A percentile compares a stretch with the other conserved stretches of the same genome.
phyloP scores from a whole-genome alignment of 192 early-diverging fungal genomes.

The Gamsiella multidivaricata region DNA sequence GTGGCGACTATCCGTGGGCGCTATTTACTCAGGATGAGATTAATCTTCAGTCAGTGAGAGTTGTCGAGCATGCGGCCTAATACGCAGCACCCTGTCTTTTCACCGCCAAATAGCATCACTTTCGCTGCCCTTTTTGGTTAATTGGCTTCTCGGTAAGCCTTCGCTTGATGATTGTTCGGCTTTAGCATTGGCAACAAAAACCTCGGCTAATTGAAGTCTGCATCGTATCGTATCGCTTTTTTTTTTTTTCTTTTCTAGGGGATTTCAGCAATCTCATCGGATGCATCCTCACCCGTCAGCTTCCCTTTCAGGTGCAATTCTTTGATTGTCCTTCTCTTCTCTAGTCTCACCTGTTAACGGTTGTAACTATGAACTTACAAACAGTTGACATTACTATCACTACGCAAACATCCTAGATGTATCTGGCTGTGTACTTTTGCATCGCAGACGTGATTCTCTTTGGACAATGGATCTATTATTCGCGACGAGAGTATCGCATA shows the following conservation, averaged over 20 bases:
- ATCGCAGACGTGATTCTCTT: conserved; percentile 53
- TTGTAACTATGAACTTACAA: too few species aligned
- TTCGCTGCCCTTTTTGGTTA: conserved; percentile 67
- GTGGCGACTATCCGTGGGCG: too few species aligned
- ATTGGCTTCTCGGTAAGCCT: conserved; percentile 68
- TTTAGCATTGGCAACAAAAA: not conserved
- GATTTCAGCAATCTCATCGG: conserved; percentile 79
- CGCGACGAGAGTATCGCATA: conserved; percentile 18
- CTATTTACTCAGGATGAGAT: too few species aligned
- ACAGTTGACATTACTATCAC: too few species aligned
- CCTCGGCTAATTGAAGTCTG: too few species aligned
- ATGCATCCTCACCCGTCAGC: conserved; percentile 75
- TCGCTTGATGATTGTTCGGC: not conserved
- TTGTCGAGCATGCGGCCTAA: too few species aligned
- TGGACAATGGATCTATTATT: conserved; percentile 57
- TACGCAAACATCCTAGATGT: conserved; percentile 40
- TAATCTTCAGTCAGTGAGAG: too few species aligned
- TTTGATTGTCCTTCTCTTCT: not conserved
- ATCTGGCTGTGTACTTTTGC: conserved; percentile 64
- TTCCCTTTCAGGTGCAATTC: conserved; percentile 77
- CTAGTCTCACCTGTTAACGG: too few species aligned
- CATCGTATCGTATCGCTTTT: not conserved
- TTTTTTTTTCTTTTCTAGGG: conserved; percentile 52
- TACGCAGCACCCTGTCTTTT: too few species aligned
- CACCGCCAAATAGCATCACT: conserved; percentile 56